A percentile compares a stretch with the other conserved stretches of the same genome.
phyloP scores from a whole-genome alignment of 106 monocot genomes.

The Dendrobium chrysotoxum region DNA sequence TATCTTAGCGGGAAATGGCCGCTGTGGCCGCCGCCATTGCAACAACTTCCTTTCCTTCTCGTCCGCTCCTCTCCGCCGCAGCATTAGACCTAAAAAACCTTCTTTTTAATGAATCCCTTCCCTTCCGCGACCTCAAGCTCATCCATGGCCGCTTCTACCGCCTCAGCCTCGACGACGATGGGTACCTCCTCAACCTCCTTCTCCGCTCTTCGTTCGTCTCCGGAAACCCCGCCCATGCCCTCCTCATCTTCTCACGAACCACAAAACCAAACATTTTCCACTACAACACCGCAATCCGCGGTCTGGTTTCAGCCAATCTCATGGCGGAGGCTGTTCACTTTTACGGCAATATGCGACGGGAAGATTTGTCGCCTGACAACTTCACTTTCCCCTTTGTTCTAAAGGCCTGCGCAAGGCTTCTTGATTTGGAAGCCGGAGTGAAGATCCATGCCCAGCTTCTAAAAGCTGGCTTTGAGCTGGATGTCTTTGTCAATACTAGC shows the following conservation, averaged over 20 bases:
- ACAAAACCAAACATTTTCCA: conserved; percentile 2
- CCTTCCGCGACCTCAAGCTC: conserved; percentile 5
- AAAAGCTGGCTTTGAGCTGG: conserved; percentile 39
- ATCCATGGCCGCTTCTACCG: conserved; percentile 3
- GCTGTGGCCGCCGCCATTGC: conserved; percentile 3
- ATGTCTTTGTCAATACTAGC: conserved; percentile 44
- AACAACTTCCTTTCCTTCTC: not conserved
- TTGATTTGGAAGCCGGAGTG: conserved; percentile 21
- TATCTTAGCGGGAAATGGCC: conserved; percentile 6
- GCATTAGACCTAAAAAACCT: not conserved
- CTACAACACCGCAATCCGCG: conserved; percentile 44
- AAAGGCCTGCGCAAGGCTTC: conserved; percentile 50
- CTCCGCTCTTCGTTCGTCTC: conserved; percentile 5
- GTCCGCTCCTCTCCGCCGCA: not conserved
- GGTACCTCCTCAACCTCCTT: conserved; percentile 1
- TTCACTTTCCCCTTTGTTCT: conserved; percentile 76
- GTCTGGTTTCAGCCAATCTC: conserved; percentile 25
- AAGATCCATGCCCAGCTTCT: conserved; percentile 43
- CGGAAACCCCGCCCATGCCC: not conserved
- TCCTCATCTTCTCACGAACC: not conserved
- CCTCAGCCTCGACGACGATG: not conserved
- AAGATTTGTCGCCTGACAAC: conserved; percentile 39
- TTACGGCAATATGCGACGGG: conserved; percentile 33
- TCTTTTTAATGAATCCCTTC: not conserved
- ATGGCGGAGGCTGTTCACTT: conserved; percentile 14